Conservation (phyloP, 2,329 filamentous ascomycete species). For the Exophiala dermatitidis region DNA sequence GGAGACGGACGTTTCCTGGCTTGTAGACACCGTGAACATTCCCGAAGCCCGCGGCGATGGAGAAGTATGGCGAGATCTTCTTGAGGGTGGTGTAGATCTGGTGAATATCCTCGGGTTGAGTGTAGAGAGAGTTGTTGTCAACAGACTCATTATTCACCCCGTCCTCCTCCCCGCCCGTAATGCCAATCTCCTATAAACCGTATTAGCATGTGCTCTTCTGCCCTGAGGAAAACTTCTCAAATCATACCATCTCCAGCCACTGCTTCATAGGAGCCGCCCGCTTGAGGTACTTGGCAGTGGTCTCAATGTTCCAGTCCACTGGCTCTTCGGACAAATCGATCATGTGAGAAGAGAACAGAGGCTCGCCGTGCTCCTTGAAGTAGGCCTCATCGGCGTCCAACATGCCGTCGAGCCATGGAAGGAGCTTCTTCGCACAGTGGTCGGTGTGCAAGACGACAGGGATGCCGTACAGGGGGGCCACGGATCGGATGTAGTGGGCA, state of each 20-base stretch:
- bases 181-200: conserved; percentile 63
- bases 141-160: conserved; percentile 98
- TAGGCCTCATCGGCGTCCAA: conserved; percentile 87
- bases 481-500: conserved; percentile 84
- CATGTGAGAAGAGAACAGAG: conserved; percentile 96
- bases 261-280: conserved; percentile 94
- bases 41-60: conserved; percentile 94
- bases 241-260: conserved; percentile 89
- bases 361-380: conserved; percentile 88
- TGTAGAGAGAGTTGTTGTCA: conserved; percentile 96
- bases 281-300: conserved; percentile 88
- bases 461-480: conserved; percentile 80
- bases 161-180: conserved; percentile 95
- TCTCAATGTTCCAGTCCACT: conserved; percentile 84
- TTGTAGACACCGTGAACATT: conserved; percentile 99
- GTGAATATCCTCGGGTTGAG: conserved; percentile 93
- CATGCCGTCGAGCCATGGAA: conserved; percentile 96
- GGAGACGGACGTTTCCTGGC: conserved; percentile 92
- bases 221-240: neutral
- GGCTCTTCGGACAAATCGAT: conserved; percentile 92
- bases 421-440: conserved; percentile 98
- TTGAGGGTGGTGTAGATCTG: conserved; percentile 80
- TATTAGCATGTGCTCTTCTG: conserved; percentile 3
- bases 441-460: conserved; percentile 94
- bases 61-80: conserved; percentile 90